Evolutionary conservation across 2,329 filamentous ascomycete species (phyloP).

Genomic region (Colletotrichum spinosum): DNA sequence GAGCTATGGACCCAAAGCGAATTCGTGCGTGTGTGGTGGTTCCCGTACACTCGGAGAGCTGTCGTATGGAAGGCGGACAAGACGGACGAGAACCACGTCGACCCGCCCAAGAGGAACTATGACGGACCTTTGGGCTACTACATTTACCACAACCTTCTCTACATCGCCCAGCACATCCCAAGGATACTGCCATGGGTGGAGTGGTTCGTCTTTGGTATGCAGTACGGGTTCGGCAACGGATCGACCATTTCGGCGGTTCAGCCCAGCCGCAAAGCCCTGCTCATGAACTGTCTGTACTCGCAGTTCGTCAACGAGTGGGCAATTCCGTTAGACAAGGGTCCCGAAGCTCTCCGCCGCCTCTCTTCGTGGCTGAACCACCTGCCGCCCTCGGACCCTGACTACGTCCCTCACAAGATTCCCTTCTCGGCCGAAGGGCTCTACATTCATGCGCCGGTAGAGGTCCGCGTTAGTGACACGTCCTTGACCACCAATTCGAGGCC

Average conservation of each 20-base stretch:
- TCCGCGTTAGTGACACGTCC: slow-evolving; percentile 82
- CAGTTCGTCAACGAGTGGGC: slow-evolving; percentile 99
- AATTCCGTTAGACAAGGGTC: slow-evolving; percentile 84
- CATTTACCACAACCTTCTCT: slow-evolving; percentile 91
- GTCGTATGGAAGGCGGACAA: slow-evolving; percentile 92
- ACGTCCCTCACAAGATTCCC: slow-evolving; percentile 77
- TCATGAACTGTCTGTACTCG: slow-evolving; percentile 99
- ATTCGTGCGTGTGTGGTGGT: slow-evolving; percentile 97
- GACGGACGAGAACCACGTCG: slow-evolving; percentile 70
- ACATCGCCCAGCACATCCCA: slow-evolving; percentile 81
- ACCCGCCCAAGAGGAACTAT: slow-evolving; percentile 79
- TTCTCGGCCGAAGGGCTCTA: slow-evolving; percentile 83
- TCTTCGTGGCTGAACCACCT: slow-evolving; percentile 84
- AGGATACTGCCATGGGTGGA: slow-evolving; percentile 88
- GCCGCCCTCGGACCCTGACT: slow-evolving; percentile 70
- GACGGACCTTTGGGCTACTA: slow-evolving; percentile 86
- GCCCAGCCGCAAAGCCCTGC: slow-evolving; percentile 80
- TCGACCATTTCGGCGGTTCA: slow-evolving; percentile 80
- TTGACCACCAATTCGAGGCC: slow-evolving; percentile 51
- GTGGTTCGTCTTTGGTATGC: slow-evolving; percentile 97
- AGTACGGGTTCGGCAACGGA: slow-evolving; percentile 88
- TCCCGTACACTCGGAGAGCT: slow-evolving; percentile 89
- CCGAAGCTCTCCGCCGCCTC: slow-evolving; percentile 85
- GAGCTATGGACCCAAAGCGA: slow-evolving; percentile 86
- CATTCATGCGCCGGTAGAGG: slow-evolving; percentile 91